Conservation (phyloP, 1,284 basidiomycete species). For the Earliella scabrosa region DNA sequence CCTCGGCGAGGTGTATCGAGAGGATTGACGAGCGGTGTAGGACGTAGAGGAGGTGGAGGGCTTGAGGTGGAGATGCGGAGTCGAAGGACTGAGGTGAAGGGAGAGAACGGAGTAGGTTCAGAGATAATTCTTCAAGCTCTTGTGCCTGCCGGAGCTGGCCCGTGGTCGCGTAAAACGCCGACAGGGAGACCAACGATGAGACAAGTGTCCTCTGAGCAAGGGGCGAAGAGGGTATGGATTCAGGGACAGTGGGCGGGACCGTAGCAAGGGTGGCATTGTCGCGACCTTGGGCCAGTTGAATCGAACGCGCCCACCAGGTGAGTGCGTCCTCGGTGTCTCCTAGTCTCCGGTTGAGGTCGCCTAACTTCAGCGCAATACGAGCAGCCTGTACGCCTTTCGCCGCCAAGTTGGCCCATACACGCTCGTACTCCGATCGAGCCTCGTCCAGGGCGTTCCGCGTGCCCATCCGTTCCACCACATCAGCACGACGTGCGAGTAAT, state of each 20-base stretch:
- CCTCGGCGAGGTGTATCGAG: slow-evolving; percentile 77
- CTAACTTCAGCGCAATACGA: slow-evolving; percentile 67
- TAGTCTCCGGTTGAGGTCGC: slow-evolving; percentile 61
- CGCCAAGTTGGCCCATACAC: slow-evolving; percentile 55
- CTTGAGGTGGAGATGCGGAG: slow-evolving; percentile 55
- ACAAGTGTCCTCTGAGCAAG: slow-evolving; percentile 71
- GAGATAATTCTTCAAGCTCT: slow-evolving; percentile 65
- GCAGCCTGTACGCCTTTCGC: slow-evolving; percentile 50
- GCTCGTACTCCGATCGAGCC: slow-evolving; percentile 66
- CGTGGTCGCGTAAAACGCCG: slow-evolving; percentile 70
- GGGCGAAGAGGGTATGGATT: slow-evolving; percentile 55
- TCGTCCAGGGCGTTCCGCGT: slow-evolving; percentile 56
- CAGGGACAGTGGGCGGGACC: slow-evolving; percentile 40
- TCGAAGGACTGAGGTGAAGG: slow-evolving; percentile 51
- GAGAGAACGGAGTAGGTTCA: slow-evolving; percentile 70
- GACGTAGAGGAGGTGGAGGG: slow-evolving; percentile 69
- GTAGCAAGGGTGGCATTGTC: slow-evolving; percentile 3
- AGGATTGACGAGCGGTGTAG: slow-evolving; percentile 76
- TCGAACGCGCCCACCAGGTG: slow-evolving; percentile 68
- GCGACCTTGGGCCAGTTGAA: slow-evolving; percentile 46
- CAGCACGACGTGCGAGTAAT: slow-evolving; percentile 66
- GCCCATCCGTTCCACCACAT: slow-evolving; percentile 71
- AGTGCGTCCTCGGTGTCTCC: slow-evolving; percentile 58
- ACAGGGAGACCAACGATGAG: slow-evolving; percentile 70
- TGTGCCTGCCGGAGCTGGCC: slow-evolving; percentile 72